Base-by-base conservation (phyloP, 768 basidiomycete genomes). In the Mrakia frigida region DNA sequence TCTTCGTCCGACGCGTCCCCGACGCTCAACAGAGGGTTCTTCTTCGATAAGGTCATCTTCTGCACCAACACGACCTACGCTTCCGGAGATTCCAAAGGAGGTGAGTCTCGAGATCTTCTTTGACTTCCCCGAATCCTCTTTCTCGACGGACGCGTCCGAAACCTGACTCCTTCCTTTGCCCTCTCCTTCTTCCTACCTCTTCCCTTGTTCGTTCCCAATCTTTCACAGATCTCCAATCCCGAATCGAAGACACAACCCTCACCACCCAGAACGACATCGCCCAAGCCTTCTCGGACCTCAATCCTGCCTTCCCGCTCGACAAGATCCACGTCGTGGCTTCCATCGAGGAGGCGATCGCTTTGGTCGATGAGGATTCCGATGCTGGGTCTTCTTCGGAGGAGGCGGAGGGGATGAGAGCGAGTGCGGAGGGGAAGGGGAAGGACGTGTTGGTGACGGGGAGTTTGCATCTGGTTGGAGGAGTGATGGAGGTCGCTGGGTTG, bases 51-150 rank as follows among this genome's bases (percentile, higher is more conserved):
- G 70, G 92, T 95, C 75, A 88, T 98, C 65, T 98, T 99, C 83
- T 98, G 95, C 84, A 90, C 94, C 68, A 99, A 98, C 82, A 91
- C 97, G 43, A 99, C 97, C 0, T 99, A 96, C 81, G 87, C 88
- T 1, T 90, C 92, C 78, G 97, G 97, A 0, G 86, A 87, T 43
- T 98, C 89, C 82, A 98, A 98, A 85, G 91, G 92, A 71, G 96
- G 96, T 93, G 80, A 82, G 88, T 70, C 3, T 10, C 2, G 7
- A 46, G 23, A 53, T 14, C 52, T 53, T 6, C 25, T 53, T 53
- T 21, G 52, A 21, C 16, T 16, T 18, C 6, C 16, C 50, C 3
- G 9, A 52, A 52, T 7, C 50, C 6, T 52, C 16, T 23, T 14
- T 4, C 50, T 35, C 25, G 10, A 4, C 21, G 16, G 46, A 50